phyloP scores from a whole-genome alignment of 2,329 filamentous ascomycete species.

The Pseudogymnoascus sp. region DNA sequence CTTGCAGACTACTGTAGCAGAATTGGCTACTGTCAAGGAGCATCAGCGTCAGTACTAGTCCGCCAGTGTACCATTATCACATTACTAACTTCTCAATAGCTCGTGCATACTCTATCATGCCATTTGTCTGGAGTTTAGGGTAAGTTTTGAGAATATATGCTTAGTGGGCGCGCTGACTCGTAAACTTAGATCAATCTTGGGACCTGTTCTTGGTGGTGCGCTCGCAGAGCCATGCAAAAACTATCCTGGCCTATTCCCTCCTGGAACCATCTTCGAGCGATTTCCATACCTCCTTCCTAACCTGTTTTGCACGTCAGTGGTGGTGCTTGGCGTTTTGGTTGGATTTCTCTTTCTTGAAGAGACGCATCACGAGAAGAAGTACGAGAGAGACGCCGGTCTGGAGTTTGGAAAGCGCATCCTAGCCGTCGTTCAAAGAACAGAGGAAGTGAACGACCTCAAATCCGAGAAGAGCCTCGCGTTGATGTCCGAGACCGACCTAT shows the following conservation, averaged over 20 bases:
- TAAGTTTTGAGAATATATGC: too few species aligned
- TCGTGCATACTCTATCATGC: conserved; percentile 94
- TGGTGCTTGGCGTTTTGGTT: conserved; percentile 65
- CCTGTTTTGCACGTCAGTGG: conserved; percentile 75
- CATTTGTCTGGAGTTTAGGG: conserved; percentile 95
- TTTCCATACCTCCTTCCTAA: conserved; percentile 92
- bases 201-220: conserved; percentile 82
- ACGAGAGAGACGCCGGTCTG: conserved; percentile 64
- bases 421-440: conserved; percentile 25
- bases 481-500: conserved; percentile 33
- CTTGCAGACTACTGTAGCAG: conserved; percentile 87
- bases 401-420: conserved; percentile 66
- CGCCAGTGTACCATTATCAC: conserved; percentile 14
- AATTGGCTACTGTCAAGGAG: conserved; percentile 85
- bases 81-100: conserved; percentile 41
- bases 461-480: conserved; percentile 39
- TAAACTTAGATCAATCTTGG: conserved; percentile 93
- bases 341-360: conserved; percentile 88
- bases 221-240: conserved; percentile 78
- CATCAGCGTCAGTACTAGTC: conserved; percentile 68
- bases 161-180: too few species aligned
- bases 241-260: conserved; percentile 65
- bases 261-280: conserved; percentile 69
- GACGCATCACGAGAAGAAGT: conserved; percentile 77
- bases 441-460: conserved; percentile 25